Base-by-base conservation (phyloP, 2,329 filamentous ascomycete species). In the Plenodomus tracheiphilus region DNA sequence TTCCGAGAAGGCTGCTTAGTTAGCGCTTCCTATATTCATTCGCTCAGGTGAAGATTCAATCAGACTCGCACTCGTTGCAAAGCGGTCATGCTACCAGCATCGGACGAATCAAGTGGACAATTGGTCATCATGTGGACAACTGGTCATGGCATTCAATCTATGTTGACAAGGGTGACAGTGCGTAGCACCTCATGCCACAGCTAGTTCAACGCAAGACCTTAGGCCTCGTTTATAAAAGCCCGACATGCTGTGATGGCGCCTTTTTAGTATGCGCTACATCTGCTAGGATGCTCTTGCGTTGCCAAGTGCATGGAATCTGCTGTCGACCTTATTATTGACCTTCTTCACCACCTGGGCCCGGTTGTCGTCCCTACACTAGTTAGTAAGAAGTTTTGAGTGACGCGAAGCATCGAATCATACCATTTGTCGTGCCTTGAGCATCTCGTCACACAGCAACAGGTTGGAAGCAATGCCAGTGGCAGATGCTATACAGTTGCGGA, bases 361-460 rank as follows among this genome's bases (percentile, higher is more conserved):
- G 61, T 56, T 64, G 58, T 18, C 68, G 64, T 46, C 68, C 68
- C 66, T 69, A 13, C 30, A 39, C 19, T 5, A 20, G 42, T 61
- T 36, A 52, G 47, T 42, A 47, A 41, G 11, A 36, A 20, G 18
- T 19, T 2, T 18, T 28, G 11, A 15, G 36, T n/a, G 19, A 37
- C 36, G 5, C 25, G n/a, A 20, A 20, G 9, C 28, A 22, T 30
- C 16, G 13, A 3, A 18, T 19, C 60, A 54, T 58, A 68, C 87
- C 94, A 99, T 99, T 79, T 99, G 93, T 72, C 94, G 84, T 53
- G 94, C 94, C 82, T 99, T 99, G 65, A 99, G 80, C 79, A 99
- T 82, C 81, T 99, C 94, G 68, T 99, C 94, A 68, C 94, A 99
- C 41, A 99, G 82, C 59, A 99, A 79, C 58, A 99, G 79, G 77